phyloP scores from a whole-genome alignment of 2,329 filamentous ascomycete genomes.

The Epichloe sp. region DNA sequence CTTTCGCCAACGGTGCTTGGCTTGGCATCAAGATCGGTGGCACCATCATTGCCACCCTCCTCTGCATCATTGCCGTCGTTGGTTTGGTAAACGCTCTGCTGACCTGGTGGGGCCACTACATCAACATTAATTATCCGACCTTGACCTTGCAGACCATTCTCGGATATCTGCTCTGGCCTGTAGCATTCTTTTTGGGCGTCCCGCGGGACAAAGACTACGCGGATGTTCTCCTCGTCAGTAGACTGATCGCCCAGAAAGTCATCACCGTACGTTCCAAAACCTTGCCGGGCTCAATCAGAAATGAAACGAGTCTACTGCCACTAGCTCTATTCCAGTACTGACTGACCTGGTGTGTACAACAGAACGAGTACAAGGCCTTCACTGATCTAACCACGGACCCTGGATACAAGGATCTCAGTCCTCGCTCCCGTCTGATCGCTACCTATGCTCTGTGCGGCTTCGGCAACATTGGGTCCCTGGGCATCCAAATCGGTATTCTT shows the following conservation, averaged over 20 bases:
- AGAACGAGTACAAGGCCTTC: constrained; percentile 74
- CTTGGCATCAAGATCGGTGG: constrained; percentile 76
- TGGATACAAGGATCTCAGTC: constrained; percentile 50
- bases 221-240: constrained; percentile 57
- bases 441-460: constrained; percentile 77
- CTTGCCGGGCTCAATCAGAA: too few relatives aligned
- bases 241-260: constrained; percentile 75
- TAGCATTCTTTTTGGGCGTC: constrained; percentile 72
- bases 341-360: too few relatives aligned
- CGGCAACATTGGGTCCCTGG: constrained; percentile 77
- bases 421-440: constrained; percentile 65
- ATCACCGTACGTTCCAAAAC: constrained; percentile 41
- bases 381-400: constrained; percentile 36
- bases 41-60: constrained; percentile 67
- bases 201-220: constrained; percentile 45
- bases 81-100: constrained; percentile 63
- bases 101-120: constrained; percentile 72
- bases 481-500: constrained; percentile 81
- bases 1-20: constrained; percentile 76
- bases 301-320: too few relatives aligned
- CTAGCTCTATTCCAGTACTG: too few relatives aligned
- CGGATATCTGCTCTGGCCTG: constrained; percentile 64
- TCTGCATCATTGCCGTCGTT: constrained; percentile 71
- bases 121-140: constrained; percentile 56
- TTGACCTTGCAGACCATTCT: constrained; percentile 62